Conservation (phyloP, 2,329 filamentous ascomycete species). For the Venturia pyrina region DNA sequence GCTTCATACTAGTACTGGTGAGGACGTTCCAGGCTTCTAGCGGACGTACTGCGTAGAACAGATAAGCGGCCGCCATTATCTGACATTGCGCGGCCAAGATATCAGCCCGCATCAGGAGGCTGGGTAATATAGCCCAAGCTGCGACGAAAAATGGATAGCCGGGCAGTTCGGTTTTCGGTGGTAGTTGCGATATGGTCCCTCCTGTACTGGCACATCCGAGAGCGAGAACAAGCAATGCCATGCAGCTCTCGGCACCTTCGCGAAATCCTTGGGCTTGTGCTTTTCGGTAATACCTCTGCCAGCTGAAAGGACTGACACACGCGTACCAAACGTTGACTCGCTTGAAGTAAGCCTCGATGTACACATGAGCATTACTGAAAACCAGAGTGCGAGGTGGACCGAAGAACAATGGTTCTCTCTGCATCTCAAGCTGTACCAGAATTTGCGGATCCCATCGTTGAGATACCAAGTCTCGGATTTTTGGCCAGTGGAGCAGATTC, state of each 20-base stretch:
- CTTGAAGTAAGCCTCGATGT: conserved; percentile 71
- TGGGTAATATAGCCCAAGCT: conserved; percentile 67
- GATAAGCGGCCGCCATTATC: conserved; percentile 68
- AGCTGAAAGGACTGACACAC: conserved; percentile 73
- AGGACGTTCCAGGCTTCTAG: conserved; percentile 75
- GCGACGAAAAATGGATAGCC: conserved; percentile 72
- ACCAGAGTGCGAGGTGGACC: conserved; percentile 53
- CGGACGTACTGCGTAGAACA: conserved; percentile 73
- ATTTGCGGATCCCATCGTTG: conserved; percentile 71
- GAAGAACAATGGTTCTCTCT: conserved; percentile 59
- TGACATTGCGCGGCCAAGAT: conserved; percentile 73
- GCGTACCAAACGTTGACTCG: conserved; percentile 79
- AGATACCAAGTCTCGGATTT: conserved; percentile 68
- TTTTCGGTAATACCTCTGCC: conserved; percentile 64
- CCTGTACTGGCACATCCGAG: conserved; percentile 66
- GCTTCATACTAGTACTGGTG: conserved; percentile 69
- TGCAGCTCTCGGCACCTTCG: conserved; percentile 71
- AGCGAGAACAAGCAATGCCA: conserved; percentile 67
- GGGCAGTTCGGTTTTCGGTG: conserved; percentile 59
- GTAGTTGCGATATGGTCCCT: conserved; percentile 65
- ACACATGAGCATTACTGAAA: conserved; percentile 62
- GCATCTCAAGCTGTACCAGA: conserved; percentile 73
- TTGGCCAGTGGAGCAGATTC: conserved; percentile 69
- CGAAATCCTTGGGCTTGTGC: conserved; percentile 67
- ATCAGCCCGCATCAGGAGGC: conserved; percentile 70